Base-by-base conservation (phyloP, 768 basidiomycete species). In the Boletus sp. region DNA sequence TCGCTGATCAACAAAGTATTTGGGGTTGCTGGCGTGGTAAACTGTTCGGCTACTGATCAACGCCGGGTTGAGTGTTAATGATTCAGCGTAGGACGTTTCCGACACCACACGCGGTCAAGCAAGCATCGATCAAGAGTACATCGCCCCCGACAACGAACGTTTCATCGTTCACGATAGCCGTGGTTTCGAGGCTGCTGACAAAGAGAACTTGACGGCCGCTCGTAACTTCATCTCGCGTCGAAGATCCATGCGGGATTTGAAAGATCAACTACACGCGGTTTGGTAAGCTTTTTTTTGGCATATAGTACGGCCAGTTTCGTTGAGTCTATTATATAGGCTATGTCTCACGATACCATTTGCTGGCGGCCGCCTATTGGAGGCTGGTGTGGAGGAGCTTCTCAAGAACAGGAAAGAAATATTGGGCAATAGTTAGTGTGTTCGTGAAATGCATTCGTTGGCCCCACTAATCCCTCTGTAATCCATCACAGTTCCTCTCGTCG, bases 101-200 rank as follows among this genome's bases (percentile, higher is more conserved):
- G n/a, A 55, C 12, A 54, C 44, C 17, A 33, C 44, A 6, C 42
- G 57, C 1, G 57, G 54, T 35, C 1, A 33, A 40, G 54, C 54
- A 17, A 56, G 20, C 2, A 58, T 58, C 9, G 40, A 55, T 7
- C 15, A 28, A 9, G 54, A 55, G 14, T 35, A 32, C 24, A 33
- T 40, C 7, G 37, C 55, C 0, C 5, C 42, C 2, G 46, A 39
- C 10, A 50, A 57, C 15, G 7, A n/a, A 5, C 55, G 14, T 15
- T 57, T 58, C 29, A n/a, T 57, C 12, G 42, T 57, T 8, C 57
- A 58, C 7, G 57, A 58, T 24, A 47, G 41, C 18, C 8, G 41
- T 28, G 57, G 57, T 1, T 56, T 58, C 33, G 54, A 56, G 30
- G 40, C 57, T 24, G 57, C 47, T 6, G 54, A 56, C 30, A 3